phyloP scores from a whole-genome alignment of 1,139 yeast genomes.

The Tardiomyces digboiensis region DNA sequence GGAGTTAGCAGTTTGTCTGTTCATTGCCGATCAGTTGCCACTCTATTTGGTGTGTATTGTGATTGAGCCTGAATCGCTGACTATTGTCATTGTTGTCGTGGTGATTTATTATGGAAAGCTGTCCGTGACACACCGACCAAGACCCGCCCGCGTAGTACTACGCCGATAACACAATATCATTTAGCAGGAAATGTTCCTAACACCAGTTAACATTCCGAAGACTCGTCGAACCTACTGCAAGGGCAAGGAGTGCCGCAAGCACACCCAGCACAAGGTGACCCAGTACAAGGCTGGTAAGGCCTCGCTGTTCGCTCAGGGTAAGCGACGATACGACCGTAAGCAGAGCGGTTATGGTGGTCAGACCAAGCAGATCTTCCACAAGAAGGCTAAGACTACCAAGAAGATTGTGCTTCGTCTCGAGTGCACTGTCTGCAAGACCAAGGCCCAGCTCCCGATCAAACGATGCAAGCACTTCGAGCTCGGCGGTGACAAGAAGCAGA shows the following conservation, averaged over 20 bases:
- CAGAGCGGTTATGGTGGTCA: constrained; percentile 99
- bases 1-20: too few species aligned
- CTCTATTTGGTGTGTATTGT: too few species aligned
- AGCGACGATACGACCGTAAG: constrained; percentile 99
- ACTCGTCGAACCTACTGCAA: constrained; percentile 99
- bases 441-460: constrained; percentile 96
- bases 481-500: constrained; percentile 99
- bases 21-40: too few species aligned
- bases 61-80: too few species aligned
- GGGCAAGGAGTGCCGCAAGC: constrained; percentile 99
- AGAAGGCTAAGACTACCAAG: constrained; percentile 99
- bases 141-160: too few species aligned
- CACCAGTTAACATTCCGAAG: constrained; percentile 98
- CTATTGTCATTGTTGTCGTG: too few species aligned
- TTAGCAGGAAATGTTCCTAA: too few species aligned
- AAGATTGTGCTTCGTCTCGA: constrained; percentile 99
- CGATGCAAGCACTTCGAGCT: constrained; percentile 99
- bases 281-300: constrained; percentile 99
- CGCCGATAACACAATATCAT: too few species aligned
- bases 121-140: too few species aligned
- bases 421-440: constrained; percentile 98
- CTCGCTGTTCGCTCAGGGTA: constrained; percentile 98
- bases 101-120: too few species aligned
- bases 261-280: constrained; percentile 99
- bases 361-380: constrained; percentile 99